A percentile compares a stretch with the other conserved stretches of the same genome.
Conservation (phyloP, 2,329 filamentous ascomycete genomes). For the Arthrocladium fulminans region DNA sequence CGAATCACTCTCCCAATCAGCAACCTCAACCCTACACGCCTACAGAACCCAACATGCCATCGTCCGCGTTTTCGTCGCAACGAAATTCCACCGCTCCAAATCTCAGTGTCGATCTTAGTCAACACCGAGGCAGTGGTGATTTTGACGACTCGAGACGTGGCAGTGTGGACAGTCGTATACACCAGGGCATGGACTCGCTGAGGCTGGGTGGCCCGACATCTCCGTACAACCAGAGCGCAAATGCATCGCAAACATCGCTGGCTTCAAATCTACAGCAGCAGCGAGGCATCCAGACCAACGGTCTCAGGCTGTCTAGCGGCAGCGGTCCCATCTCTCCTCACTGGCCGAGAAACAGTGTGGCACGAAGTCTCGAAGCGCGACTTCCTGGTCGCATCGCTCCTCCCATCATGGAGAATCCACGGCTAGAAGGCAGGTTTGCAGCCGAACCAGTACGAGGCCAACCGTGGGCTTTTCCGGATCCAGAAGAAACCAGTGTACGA, state of each 20-base stretch:
- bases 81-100: conserved; percentile 32
- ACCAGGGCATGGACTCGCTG: conserved; percentile 29
- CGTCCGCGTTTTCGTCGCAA: conserved; percentile 32
- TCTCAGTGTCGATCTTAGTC: conserved; percentile 40
- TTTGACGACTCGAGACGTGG: conserved; percentile 40
- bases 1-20: conserved; percentile 37
- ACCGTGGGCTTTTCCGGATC: conserved; percentile 44
- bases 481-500: conserved; percentile 30
- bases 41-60: conserved; percentile 33
- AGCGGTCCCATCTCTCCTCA: conserved; percentile 34
- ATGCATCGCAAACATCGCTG: conserved; percentile 38
- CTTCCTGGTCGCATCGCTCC: conserved; percentile 40
- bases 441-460: conserved; percentile 42
- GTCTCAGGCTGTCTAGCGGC: conserved; percentile 30
- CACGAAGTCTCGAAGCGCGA: conserved; percentile 30
- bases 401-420: conserved; percentile 41
- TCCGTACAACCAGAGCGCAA: conserved; percentile 32
- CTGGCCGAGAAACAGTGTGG: conserved; percentile 25
- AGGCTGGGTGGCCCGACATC: conserved; percentile 37
- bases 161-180: conserved; percentile 42
- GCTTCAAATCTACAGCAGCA: conserved; percentile 36
- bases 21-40: conserved; percentile 35
- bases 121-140: conserved; percentile 37
- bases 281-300: conserved; percentile 32
- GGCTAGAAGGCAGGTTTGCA: conserved; percentile 42